A percentile compares a stretch with the other conserved stretches of the same genome.
These are phyloP conservation scores for Farysia itapuensis DNA, from an alignment of 1,284 basidiomycete genomes.

Conservation along the genomic window DNA sequence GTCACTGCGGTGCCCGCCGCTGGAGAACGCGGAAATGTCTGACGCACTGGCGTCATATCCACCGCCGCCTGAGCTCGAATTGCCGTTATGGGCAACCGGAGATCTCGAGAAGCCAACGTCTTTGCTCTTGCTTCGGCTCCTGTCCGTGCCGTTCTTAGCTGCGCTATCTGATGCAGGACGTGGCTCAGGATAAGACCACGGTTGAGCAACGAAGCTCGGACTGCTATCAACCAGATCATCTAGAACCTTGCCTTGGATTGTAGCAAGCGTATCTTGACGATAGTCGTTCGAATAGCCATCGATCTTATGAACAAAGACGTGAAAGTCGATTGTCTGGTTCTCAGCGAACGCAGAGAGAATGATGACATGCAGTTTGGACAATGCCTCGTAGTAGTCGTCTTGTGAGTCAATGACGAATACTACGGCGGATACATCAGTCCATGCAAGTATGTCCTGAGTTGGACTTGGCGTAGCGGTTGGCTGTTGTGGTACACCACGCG, in stretches of 20 bases:
- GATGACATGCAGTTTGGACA: slow-evolving; percentile 68
- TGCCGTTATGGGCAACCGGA: slow-evolving; percentile 7
- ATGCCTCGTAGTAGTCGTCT: slow-evolving; percentile 68
- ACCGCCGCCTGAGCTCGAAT: slow-evolving; percentile 21
- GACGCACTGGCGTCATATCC: slow-evolving; percentile 37
- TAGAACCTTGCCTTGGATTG: slow-evolving; percentile 51
- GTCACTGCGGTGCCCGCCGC: slow-evolving; percentile 22
- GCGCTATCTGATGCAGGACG: slow-evolving; percentile 6
- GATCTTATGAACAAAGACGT: slow-evolving; percentile 95
- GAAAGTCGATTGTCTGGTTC: slow-evolving; percentile 78
- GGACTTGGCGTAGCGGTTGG: background rate
- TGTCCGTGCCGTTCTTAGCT: slow-evolving; percentile 11
- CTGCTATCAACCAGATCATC: slow-evolving; percentile 52
- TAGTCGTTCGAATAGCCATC: slow-evolving; percentile 91
- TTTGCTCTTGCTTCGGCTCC: slow-evolving; percentile 32
- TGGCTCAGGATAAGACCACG: slow-evolving; percentile 35
- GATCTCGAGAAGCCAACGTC: slow-evolving; percentile 24
- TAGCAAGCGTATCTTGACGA: slow-evolving; percentile 65
- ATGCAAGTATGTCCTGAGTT: slow-evolving; percentile 14
- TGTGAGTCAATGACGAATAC: slow-evolving; percentile 97
- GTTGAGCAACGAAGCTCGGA: slow-evolving; percentile 34
- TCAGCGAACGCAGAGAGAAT: slow-evolving; percentile 65
- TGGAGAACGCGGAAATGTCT: slow-evolving; percentile 40
- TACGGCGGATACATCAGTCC: slow-evolving; percentile 62
- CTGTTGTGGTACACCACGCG: slow-evolving; percentile 6